phyloP scores from a whole-genome alignment of 192 early-diverging fungal genomes.

The Pecoramyces ruminantium region DNA sequence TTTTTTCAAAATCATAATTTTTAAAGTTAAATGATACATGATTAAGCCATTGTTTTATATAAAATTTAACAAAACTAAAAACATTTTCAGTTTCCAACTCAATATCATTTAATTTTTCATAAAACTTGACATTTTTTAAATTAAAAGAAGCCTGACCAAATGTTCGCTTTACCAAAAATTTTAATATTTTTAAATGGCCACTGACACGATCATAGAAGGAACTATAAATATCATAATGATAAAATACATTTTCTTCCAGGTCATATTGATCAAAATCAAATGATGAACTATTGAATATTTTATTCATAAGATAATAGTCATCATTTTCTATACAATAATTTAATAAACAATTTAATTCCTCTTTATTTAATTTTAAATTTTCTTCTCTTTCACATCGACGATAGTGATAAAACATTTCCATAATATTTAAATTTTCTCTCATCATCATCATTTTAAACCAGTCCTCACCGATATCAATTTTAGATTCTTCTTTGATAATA shows the following conservation, averaged over 20 bases:
- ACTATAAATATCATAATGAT: no score
- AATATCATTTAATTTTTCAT: not conserved
- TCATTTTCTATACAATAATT: not conserved
- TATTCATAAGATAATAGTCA: no score
- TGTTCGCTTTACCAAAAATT: not conserved
- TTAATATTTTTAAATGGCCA: not conserved
- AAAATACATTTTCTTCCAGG: no score
- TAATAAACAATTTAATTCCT: not conserved
- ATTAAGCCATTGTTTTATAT: not conserved
- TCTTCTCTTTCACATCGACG: not conserved
- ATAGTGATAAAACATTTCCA: not conserved
- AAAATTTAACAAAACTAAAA: not conserved
- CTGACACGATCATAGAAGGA: no score
- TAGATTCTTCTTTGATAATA: not conserved
- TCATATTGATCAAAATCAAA: no score
- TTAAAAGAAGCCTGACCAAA: not conserved
- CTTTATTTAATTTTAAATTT: not conserved
- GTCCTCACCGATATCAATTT: not conserved
- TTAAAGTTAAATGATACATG: not conserved
- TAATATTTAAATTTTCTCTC: not conserved
- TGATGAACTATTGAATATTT: no score
- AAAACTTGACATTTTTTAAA: not conserved
- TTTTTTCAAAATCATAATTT: not conserved
- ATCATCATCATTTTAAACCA: not conserved
- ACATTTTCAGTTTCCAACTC: not conserved